phyloP scores from a whole-genome alignment of 106 monocot genomes.

The Gastrodia elata region DNA sequence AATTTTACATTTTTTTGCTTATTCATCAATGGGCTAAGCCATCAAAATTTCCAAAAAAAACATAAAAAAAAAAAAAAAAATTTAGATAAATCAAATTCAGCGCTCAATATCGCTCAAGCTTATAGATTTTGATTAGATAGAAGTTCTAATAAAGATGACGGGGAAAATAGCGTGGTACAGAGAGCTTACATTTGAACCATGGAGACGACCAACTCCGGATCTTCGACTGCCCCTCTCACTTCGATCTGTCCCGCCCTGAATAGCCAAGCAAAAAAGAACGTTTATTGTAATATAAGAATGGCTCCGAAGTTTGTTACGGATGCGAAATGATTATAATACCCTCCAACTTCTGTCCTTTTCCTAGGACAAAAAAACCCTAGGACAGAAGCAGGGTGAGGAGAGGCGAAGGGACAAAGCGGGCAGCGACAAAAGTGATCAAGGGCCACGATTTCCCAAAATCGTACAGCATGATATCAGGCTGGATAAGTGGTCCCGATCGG shows the following conservation, averaged over 20 bases:
- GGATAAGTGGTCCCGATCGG: not conserved
- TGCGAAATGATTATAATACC: not conserved
- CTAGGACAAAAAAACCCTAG: not conserved
- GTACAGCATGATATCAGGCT: not conserved
- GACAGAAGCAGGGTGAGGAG: not conserved
- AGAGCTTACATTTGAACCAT: not conserved
- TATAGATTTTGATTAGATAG: no score
- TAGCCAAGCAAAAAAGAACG: not conserved
- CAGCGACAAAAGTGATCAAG: not conserved
- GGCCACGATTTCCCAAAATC: not conserved
- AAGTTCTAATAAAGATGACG: no score
- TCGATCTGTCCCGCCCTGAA: not conserved
- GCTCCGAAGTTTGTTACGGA: not conserved
- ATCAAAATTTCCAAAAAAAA: no score
- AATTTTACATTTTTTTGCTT: no score
- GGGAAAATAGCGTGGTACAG: no score
- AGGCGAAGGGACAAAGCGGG: not conserved
- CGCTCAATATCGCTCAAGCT: no score
- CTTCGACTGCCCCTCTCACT: not conserved
- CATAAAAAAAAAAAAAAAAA: no score
- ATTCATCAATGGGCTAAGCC: no score
- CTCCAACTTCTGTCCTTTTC: not conserved
- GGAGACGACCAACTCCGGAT: slow-evolving; percentile 3
- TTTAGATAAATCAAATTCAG: no score
- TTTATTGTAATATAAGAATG: not conserved